Percentiles rank a stretch among this genome's conserved stretches.
Conservation (phyloP, 805 yeast genomes). For the Blastobotrys attinorum region DNA sequence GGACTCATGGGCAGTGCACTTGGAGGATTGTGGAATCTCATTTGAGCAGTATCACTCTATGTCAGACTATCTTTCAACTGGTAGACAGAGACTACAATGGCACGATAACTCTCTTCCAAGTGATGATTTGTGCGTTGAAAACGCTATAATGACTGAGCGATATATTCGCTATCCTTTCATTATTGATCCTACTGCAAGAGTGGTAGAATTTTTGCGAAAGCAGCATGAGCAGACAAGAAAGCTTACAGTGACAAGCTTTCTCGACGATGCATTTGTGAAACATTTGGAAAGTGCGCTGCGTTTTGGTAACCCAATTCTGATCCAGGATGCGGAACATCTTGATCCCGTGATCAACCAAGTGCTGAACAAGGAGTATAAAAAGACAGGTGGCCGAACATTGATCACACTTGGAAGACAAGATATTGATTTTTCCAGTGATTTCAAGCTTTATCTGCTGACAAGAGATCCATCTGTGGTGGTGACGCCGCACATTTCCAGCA, state of each 20-base stretch:
- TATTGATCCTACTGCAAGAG: constrained; percentile 61
- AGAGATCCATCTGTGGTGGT: constrained; percentile 43
- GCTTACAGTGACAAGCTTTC: constrained; percentile 56
- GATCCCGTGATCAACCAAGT: constrained; percentile 68
- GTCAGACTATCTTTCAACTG: constrained; percentile 33
- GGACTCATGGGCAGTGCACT: constrained; percentile 30
- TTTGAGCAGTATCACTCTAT: constrained; percentile 28
- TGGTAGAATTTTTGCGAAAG: constrained; percentile 35
- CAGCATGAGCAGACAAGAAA: constrained; percentile 21
- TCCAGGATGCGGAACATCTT: constrained; percentile 72
- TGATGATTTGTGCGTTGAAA: constrained; percentile 58
- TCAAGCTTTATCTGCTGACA: constrained; percentile 54
- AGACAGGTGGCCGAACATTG: constrained; percentile 62
- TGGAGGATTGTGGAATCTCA: constrained; percentile 32
- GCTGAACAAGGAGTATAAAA: constrained; percentile 49
- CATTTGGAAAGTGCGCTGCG: constrained; percentile 72
- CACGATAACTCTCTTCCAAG: constrained; percentile 42
- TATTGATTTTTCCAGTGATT: constrained; percentile 59
- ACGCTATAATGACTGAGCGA: constrained; percentile 44
- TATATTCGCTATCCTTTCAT: constrained; percentile 44
- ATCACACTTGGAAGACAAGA: constrained; percentile 54
- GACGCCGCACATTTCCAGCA: constrained; percentile 49
- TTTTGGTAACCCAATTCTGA: constrained; percentile 69
- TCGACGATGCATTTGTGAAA: constrained; percentile 56
- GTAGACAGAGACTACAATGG: constrained; percentile 44